Evolutionary conservation across 345 rosid species (phyloP).

Genomic region (Litchi chinensis): DNA sequence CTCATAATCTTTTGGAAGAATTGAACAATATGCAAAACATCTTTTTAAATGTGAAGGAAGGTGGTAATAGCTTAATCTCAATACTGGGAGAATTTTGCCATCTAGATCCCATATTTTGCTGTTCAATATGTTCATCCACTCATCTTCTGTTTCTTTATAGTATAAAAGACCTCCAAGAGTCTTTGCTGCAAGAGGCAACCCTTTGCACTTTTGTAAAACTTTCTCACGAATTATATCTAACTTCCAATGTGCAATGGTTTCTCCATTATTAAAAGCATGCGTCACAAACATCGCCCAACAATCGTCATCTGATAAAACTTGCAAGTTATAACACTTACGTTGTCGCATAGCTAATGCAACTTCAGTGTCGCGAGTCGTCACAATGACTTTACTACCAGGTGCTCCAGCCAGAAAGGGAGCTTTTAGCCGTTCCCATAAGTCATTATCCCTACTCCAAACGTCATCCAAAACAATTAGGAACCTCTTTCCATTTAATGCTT

Average conservation of each 20-base stretch:
- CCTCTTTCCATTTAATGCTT: background rate
- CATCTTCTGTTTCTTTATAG: background rate
- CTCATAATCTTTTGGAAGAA: too few relatives aligned
- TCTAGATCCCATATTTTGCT: too few relatives aligned
- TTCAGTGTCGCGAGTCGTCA: conserved; percentile 20
- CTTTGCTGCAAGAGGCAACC: conserved; percentile 22
- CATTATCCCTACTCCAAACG: conserved; percentile 21
- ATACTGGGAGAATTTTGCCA: too few relatives aligned
- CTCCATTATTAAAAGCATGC: conserved; percentile 12
- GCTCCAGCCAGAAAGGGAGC: conserved; percentile 3
- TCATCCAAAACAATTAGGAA: conserved; percentile 28
- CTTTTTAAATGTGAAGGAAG: too few relatives aligned
- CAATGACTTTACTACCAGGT: conserved; percentile 15
- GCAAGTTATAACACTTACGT: background rate
- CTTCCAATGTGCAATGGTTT: background rate
- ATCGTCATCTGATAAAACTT: conserved; percentile 8
- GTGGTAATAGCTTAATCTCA: too few relatives aligned
- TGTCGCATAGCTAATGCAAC: conserved; percentile 15
- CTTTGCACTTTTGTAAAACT: conserved; percentile 15
- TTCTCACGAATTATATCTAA: conserved; percentile 13
- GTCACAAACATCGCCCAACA: conserved; percentile 16
- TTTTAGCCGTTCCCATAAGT: conserved; percentile 14
- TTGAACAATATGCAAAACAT: too few relatives aligned
- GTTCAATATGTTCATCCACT: background rate
- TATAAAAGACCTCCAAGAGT: conserved; percentile 16